Evolutionary conservation across 257 asterid species (phyloP).

Genomic region (Penstemon barbatus): DNA sequence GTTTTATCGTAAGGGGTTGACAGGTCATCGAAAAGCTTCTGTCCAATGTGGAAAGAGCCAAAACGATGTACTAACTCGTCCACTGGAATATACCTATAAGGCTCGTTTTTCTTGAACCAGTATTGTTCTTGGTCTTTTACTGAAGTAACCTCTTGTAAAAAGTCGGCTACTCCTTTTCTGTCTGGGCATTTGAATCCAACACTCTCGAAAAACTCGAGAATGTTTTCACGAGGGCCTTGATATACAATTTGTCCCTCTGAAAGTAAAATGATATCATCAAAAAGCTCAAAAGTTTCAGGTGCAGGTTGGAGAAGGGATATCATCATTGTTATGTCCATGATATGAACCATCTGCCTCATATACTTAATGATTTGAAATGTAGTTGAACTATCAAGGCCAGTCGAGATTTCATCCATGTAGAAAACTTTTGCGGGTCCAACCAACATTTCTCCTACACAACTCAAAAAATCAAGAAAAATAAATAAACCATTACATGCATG

Average conservation of each 20-base stretch:
- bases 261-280: conserved; percentile 78
- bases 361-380: conserved; percentile 79
- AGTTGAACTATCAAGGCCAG: conserved; percentile 96
- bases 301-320: conserved; percentile 97
- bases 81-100: conserved; percentile 63
- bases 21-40: conserved; percentile 62
- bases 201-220: conserved; percentile 73
- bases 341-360: conserved; percentile 95
- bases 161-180: conserved; percentile 92
- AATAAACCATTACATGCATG: not conserved
- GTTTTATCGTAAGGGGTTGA: conserved; percentile 67
- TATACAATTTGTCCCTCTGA: conserved; percentile 79
- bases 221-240: conserved; percentile 91
- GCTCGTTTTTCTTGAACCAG: conserved; percentile 72
- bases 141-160: conserved; percentile 94
- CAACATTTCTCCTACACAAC: conserved; percentile 81
- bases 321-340: conserved; percentile 86
- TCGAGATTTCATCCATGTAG: conserved; percentile 98
- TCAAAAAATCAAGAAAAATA: not conserved
- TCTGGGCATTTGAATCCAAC: conserved; percentile 94
- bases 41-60: conserved; percentile 70
- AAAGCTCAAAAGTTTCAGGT: conserved; percentile 88
- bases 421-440: conserved; percentile 95
- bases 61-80: conserved; percentile 65
- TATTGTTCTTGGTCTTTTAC: conserved; percentile 85